Base-by-base conservation (phyloP, 2,329 filamentous ascomycete species). In the Hortaea werneckii region DNA sequence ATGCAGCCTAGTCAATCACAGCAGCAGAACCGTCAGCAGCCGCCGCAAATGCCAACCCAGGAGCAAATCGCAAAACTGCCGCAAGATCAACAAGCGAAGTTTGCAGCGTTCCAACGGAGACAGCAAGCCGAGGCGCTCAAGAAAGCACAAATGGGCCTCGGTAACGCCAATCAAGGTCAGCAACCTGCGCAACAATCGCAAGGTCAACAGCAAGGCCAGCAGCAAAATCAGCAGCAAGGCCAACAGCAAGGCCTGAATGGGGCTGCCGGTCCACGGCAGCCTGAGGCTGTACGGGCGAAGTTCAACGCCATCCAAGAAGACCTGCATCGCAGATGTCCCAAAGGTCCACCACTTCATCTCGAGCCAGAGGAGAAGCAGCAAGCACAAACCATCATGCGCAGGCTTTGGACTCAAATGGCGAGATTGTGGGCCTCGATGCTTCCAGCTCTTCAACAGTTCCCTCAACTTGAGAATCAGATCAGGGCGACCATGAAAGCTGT, bases 1-100 rank as follows among this genome's bases (percentile, higher is more conserved):
- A 56, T 53, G 52, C 55, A 59, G 40, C 35, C 41, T n/a, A 51
- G 42, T 20, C 42, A 46, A n/a, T 50, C 56, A 6, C 55, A 57
- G 39, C 42, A 48, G 44, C 44, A 46, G 43, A 44, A 13, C 12
- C 40, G 28, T 6, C 38, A 37, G 28, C 47, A 45, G 32, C 32
- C 29, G 2, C 10, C 29, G 29, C 32, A 40, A 26, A 41, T 45
- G 40, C 40, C 42, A 26, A 49, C 41, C 27, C 38, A 50, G 34
- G 52, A 62, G 27, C 55, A 61, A 39, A 29, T 61, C 28, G 44
- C 49, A 11, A 49, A 54, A 7, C 53, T 62, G 48, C 46, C 54
- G 6, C 53, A 54, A 6, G 46, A 52, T 29, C 42, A 54, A 34
- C 50, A 49, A 20, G 47, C 53, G 37, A 30, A 40, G 40, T 52